Conservation (phyloP, 2,329 filamentous ascomycete species). For the Alternaria novae-zelandiae region DNA sequence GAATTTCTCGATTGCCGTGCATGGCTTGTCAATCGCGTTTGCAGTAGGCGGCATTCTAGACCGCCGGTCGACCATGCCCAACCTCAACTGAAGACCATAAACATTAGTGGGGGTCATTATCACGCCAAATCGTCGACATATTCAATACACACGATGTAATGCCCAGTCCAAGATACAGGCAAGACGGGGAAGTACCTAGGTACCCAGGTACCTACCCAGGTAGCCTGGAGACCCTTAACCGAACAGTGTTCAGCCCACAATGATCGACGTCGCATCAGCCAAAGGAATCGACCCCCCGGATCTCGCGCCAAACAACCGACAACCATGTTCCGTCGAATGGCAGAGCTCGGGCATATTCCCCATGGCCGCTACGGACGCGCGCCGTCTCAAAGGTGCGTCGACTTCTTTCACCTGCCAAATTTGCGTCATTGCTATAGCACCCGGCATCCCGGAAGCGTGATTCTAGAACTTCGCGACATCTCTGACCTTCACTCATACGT, state of each 20-base stretch:
- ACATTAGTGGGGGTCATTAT: neutral
- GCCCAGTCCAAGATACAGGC: neutral
- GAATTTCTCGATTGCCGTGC: neutral
- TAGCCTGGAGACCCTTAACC: neutral
- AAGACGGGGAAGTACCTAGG: neutral
- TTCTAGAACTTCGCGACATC: conserved; percentile 24
- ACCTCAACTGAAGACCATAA: neutral
- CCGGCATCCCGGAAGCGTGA: conserved; percentile 7
- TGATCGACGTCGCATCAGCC: conserved; percentile 3
- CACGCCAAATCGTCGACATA: neutral
- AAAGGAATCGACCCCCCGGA: neutral
- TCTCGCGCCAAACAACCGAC: neutral
- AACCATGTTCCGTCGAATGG: conserved; percentile 18
- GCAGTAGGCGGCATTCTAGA: neutral
- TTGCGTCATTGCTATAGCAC: conserved; percentile 22
- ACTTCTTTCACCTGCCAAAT: conserved; percentile 5
- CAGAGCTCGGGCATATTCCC: conserved; percentile 19
- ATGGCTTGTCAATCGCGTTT: neutral
- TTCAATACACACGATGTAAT: neutral
- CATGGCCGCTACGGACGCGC: conserved; percentile 8
- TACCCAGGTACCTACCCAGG: neutral
- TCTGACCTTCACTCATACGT: conserved; percentile 2
- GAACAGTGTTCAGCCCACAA: neutral
- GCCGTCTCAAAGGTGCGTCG: conserved; percentile 1
- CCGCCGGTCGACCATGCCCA: neutral